Evolutionary conservation across 805 yeast genomes (phyloP).

Genomic region (Alloascoidea hylecoeti): DNA sequence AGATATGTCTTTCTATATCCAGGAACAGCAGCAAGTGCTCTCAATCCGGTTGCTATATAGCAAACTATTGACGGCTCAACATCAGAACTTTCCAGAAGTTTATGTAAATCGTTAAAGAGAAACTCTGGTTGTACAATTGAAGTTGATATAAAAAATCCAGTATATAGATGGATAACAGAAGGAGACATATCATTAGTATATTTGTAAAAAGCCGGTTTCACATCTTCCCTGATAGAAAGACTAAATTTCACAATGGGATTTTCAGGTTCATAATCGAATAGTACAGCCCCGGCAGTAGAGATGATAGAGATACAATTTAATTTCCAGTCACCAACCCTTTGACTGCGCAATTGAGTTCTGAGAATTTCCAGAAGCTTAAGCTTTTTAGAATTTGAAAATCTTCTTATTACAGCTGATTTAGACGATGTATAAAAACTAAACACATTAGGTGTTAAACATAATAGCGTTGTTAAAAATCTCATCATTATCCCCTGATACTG

Average conservation of each 20-base stretch:
- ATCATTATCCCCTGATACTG: neutral
- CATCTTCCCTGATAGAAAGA: neutral
- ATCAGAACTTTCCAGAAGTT: neutral
- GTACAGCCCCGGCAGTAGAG: neutral
- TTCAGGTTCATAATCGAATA: neutral
- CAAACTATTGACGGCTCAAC: slow-evolving; percentile 1
- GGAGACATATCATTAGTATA: neutral
- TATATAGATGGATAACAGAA: neutral
- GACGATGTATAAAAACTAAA: too few species aligned
- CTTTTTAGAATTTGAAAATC: slow-evolving; percentile 1
- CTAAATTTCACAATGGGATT: neutral
- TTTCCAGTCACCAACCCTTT: neutral
- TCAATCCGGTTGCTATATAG: slow-evolving; percentile 1
- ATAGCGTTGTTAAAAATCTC: neutral
- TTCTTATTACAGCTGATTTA: neutral
- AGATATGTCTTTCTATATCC: neutral
- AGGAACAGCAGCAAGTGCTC: neutral
- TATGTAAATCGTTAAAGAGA: neutral
- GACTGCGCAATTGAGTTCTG: neutral
- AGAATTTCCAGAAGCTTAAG: neutral
- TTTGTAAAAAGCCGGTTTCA: neutral
- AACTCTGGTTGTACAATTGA: neutral
- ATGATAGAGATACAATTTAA: neutral
- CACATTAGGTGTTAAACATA: neutral
- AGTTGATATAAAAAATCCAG: neutral